phyloP scores from a whole-genome alignment of 495 filamentous ascomycete genomes.

The Paragyromitra xinjiangensis region DNA sequence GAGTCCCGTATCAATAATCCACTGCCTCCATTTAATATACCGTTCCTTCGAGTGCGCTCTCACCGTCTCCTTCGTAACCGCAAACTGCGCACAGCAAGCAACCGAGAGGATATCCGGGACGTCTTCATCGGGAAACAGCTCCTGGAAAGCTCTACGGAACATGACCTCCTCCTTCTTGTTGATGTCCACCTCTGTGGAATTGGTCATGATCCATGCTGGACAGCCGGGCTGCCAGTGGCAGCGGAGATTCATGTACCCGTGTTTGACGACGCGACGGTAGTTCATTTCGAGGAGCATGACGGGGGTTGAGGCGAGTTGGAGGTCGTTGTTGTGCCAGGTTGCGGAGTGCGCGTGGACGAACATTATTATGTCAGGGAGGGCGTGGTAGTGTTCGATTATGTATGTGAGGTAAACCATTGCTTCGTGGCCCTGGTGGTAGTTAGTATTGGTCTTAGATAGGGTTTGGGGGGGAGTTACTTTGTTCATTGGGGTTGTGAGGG shows the following conservation, averaged over 20 bases:
- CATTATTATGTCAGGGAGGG: slow-evolving; percentile 61
- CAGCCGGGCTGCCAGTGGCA: slow-evolving; percentile 71
- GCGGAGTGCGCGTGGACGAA: slow-evolving; percentile 63
- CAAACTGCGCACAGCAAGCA: slow-evolving; percentile 78
- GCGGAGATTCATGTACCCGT: slow-evolving; percentile 73
- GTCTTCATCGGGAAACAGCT: slow-evolving; percentile 65
- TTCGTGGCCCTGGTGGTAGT: slow-evolving; percentile 63
- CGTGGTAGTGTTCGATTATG: slow-evolving; percentile 62
- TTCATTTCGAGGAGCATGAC: slow-evolving; percentile 56
- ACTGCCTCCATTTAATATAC: slow-evolving; percentile 67
- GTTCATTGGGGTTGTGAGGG: slow-evolving; percentile 47
- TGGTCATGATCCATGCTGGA: slow-evolving; percentile 68
- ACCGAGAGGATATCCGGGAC: slow-evolving; percentile 65
- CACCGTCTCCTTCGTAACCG: slow-evolving; percentile 67
- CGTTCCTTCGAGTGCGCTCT: slow-evolving; percentile 62
- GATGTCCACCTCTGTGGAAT: slow-evolving; percentile 53
- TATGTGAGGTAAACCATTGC: slow-evolving; percentile 72
- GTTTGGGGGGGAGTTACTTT: slow-evolving; percentile 19
- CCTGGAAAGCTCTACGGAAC: slow-evolving; percentile 63
- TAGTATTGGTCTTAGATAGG: background rate
- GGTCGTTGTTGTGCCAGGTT: slow-evolving; percentile 66
- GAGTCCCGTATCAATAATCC: slow-evolving; percentile 69
- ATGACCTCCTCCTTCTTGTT: slow-evolving; percentile 48
- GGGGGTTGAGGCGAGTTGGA: slow-evolving; percentile 52
- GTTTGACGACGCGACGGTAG: slow-evolving; percentile 50